Evolutionary conservation across 805 yeast genomes (phyloP).

Genomic region (Candida vaughaniae): DNA sequence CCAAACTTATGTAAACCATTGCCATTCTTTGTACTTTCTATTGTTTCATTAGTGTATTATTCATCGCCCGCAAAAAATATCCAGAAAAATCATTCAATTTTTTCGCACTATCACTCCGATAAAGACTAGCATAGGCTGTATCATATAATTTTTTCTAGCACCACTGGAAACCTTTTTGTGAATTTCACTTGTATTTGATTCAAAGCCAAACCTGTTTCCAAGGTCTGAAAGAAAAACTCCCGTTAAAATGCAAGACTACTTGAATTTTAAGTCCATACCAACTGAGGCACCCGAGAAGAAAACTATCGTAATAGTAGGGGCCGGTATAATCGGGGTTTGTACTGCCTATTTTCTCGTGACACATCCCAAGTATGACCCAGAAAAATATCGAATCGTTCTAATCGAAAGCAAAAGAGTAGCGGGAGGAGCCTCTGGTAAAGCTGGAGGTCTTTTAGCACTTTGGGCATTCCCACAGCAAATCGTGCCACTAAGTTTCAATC

Average conservation of each 20-base stretch:
- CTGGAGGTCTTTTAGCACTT: conserved; percentile 90
- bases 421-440: conserved; percentile 96
- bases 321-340: conserved; percentile 95
- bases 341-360: conserved; percentile 85
- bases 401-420: conserved; percentile 91
- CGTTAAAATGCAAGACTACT: conserved; percentile 27
- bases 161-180: too few species aligned
- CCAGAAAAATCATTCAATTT: conserved; percentile 2
- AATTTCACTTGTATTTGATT: not conserved
- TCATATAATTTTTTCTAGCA: not conserved
- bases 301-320: conserved; percentile 85
- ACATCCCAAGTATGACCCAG: conserved; percentile 76
- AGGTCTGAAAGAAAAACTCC: not conserved
- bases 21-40: not conserved
- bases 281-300: conserved; percentile 58
- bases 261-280: conserved; percentile 42
- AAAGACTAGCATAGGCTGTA: not conserved
- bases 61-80: not conserved
- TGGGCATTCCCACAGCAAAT: conserved; percentile 98
- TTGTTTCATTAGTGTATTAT: not conserved
- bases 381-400: conserved; percentile 76
- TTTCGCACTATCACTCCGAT: not conserved
- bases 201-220: not conserved
- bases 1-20: too few species aligned
- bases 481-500: conserved; percentile 80